Percentiles rank a stretch among this genome's conserved stretches.
phyloP scores from a whole-genome alignment of 2,329 filamentous ascomycete genomes.

The Pochonia chlamydosporia region DNA sequence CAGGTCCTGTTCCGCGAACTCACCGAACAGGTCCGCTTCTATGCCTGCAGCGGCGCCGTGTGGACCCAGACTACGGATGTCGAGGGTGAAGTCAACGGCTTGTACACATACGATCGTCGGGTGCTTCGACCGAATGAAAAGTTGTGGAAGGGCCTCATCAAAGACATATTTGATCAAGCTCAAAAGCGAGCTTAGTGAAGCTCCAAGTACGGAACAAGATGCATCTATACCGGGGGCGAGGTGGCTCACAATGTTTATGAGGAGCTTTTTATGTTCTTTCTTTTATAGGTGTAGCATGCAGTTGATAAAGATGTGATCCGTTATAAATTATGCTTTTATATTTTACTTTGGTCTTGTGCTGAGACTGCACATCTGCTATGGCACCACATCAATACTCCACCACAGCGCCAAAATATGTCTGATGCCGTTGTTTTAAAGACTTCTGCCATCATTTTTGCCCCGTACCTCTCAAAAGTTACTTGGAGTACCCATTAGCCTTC shows the following conservation, averaged over 20 bases:
- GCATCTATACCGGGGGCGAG: too few species aligned
- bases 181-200: conserved; percentile 11
- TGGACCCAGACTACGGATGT: conserved; percentile 73
- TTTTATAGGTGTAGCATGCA: too few species aligned
- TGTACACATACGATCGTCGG: conserved; percentile 63
- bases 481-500: conserved; percentile 17
- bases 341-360: too few species aligned
- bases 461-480: background rate
- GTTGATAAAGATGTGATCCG: too few species aligned
- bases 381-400: too few species aligned
- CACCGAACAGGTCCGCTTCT: conserved; percentile 53
- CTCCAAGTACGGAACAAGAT: too few species aligned
- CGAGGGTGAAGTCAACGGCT: conserved; percentile 67
- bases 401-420: too few species aligned
- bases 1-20: conserved; percentile 56
- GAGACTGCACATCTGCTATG: too few species aligned
- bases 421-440: too few species aligned
- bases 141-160: conserved; percentile 57
- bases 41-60: conserved; percentile 59
- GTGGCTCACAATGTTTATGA: too few species aligned
- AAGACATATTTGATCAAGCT: conserved; percentile 53
- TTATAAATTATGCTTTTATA: too few species aligned
- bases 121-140: conserved; percentile 48
- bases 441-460: background rate
- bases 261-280: too few species aligned